Base-by-base conservation (phyloP, 176 grass and related monocot species). In the Ananas comosus region DNA sequence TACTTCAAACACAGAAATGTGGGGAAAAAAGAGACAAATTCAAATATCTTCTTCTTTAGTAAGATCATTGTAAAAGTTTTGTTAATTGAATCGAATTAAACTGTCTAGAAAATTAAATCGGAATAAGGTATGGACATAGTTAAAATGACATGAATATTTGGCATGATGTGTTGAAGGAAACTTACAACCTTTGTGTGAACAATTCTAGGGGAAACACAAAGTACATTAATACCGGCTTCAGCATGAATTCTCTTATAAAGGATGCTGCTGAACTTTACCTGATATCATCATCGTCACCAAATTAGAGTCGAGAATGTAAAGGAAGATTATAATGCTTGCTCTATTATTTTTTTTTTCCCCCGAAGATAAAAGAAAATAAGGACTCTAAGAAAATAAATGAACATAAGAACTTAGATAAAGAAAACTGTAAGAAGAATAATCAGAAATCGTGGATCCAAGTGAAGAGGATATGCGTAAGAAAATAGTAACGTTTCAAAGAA, bases 251-350 rank as follows among this genome's bases (percentile, higher is more conserved):
- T 83, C 75, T 81, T 92, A 79, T 92, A 86, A 83, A 97, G 90
- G 72, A 97, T 92, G 86, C 94, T 97, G 76, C 86, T 88, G 63
- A 97, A 93, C 65, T 97, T 97, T 61, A 97, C 73, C 94, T 97
- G 77, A 71, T 6, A 59, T 18, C 24, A 25, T 33, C 47, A 65
- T 66, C 21, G 56, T 61, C 56, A 61, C 56, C 13, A 61, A 42
- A 42, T 42, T 42, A 42, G 33, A 42, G 33, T 42, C 33, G 4
- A 7, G 33, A 42, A 42, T 42, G 33, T 42, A 42, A 7, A 7
- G 4, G 33, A 42, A 42, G 33, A 42, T 42, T 42, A 42, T 42
- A 42, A 42, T 42, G 33, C 33, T 42, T 42, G 33, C 33, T 42
- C 33, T 7, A 7, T 42, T 23, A 23, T 23, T 42, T 10, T 17